Percentiles rank a stretch among this genome's conserved stretches.
These are phyloP conservation scores for Colletotrichum musae DNA, from an alignment of 2,329 filamentous ascomycete species.

Conservation along the genomic window DNA sequence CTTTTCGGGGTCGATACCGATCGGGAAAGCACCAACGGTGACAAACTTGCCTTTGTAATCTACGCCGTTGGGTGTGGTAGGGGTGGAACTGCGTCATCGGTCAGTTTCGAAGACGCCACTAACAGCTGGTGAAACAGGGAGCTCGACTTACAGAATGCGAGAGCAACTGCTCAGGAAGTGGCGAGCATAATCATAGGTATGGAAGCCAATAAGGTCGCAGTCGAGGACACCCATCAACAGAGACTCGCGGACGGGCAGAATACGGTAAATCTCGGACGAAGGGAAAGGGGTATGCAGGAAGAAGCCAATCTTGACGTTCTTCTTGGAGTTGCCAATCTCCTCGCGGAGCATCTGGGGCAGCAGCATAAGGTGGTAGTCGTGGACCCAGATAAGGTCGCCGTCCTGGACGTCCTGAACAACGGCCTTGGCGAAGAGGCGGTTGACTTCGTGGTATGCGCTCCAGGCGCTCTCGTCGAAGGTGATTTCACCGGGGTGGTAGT, in stretches of 20 bases:
- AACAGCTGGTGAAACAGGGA: too few relatives aligned
- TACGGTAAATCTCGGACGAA: conserved; percentile 96
- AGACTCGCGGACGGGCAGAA: conserved; percentile 91
- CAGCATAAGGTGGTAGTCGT: conserved; percentile 99
- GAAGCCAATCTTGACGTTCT: conserved; percentile 98
- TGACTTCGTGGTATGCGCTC: conserved; percentile 94
- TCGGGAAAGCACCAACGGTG: conserved; percentile 95
- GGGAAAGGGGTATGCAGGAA: conserved; percentile 98
- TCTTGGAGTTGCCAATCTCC: conserved; percentile 83
- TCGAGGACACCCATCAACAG: conserved; percentile 90
- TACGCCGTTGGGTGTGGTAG: conserved; percentile 92
- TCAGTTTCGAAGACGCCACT: conserved; percentile 5
- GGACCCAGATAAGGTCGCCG: conserved; percentile 96
- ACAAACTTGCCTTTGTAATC: conserved; percentile 91
- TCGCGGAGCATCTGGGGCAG: conserved; percentile 95
- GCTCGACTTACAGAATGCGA: conserved; percentile 79
- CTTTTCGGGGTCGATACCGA: conserved; percentile 97
- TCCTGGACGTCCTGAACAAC: conserved; percentile 91
- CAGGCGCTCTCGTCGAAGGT: conserved; percentile 97
- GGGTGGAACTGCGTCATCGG: conserved; percentile 63
- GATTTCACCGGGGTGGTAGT: conserved; percentile 98
- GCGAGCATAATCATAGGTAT: conserved; percentile 98
- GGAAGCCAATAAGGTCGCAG: conserved; percentile 96
- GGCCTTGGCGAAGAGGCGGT: conserved; percentile 90
- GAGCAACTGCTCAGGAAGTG: conserved; percentile 98